Conservation (phyloP, 345 rosid genomes). For the Eucalyptus shirleyi region DNA sequence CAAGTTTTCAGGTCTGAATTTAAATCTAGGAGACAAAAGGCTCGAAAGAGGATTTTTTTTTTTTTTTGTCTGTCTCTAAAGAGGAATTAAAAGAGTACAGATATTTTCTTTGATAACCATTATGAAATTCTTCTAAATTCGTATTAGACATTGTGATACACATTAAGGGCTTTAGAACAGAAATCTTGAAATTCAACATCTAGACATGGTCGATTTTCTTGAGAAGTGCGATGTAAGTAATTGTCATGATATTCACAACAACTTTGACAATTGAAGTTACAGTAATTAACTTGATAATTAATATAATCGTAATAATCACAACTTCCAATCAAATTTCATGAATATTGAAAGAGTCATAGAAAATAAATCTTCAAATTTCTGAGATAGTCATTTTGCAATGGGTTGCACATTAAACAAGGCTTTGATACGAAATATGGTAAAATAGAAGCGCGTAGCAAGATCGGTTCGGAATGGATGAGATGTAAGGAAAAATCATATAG, state of each 20-base stretch:
- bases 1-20: too few species aligned
- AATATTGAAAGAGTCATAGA: background rate
- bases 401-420: background rate
- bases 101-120: too few species aligned
- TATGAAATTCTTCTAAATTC: too few species aligned
- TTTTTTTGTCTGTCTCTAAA: too few species aligned
- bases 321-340: background rate
- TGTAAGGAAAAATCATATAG: background rate
- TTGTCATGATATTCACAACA: background rate
- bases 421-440: background rate
- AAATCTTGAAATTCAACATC: too few species aligned
- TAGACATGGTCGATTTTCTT: too few species aligned
- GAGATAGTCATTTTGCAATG: accelerated
- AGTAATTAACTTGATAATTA: background rate
- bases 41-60: too few species aligned
- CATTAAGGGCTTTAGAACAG: too few species aligned
- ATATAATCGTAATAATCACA: background rate
- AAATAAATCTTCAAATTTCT: background rate
- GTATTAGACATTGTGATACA: too few species aligned
- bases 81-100: too few species aligned
- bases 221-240: too few species aligned
- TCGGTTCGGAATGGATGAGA: background rate
- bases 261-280: background rate
- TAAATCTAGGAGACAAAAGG: too few species aligned
- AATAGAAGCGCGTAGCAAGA: background rate